A percentile compares a stretch with the other conserved stretches of the same genome.
Conservation (phyloP, 2,329 filamentous ascomycete genomes). For the Ophiocordyceps polyrhachis-furcata region DNA sequence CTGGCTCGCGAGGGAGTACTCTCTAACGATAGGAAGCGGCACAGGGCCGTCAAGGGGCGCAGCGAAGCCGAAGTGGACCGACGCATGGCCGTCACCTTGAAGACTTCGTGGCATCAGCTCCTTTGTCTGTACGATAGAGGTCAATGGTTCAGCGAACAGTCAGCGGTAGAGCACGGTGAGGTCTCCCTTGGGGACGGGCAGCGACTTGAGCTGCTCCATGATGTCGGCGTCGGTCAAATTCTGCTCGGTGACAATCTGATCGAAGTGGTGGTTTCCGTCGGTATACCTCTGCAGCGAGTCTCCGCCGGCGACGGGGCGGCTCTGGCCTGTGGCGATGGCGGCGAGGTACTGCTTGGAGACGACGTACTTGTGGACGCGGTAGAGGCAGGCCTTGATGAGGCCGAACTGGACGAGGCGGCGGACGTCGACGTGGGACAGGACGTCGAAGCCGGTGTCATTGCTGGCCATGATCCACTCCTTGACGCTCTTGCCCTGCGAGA, state of each 20-base stretch:
- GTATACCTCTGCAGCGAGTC: slow-evolving; percentile 47
- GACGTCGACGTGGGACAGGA: slow-evolving; percentile 65
- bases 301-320: slow-evolving; percentile 18
- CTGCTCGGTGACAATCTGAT: slow-evolving; percentile 65
- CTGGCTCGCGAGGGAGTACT: too few species aligned
- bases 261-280: slow-evolving; percentile 59
- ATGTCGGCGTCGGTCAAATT: slow-evolving; percentile 53
- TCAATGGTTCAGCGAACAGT: slow-evolving; percentile 1
- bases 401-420: slow-evolving; percentile 89
- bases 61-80: not conserved
- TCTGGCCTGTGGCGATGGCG: slow-evolving; percentile 34
- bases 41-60: not conserved
- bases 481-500: slow-evolving; percentile 67
- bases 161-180: slow-evolving; percentile 35
- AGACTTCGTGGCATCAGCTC: not conserved
- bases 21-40: too few species aligned
- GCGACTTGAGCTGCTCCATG: slow-evolving; percentile 44
- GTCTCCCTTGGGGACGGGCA: slow-evolving; percentile 32
- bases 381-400: slow-evolving; percentile 84
- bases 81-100: not conserved
- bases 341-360: slow-evolving; percentile 46
- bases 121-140: not conserved
- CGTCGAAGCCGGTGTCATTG: slow-evolving; percentile 41
- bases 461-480: slow-evolving; percentile 73
- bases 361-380: slow-evolving; percentile 82